phyloP scores from a whole-genome alignment of 78 protist species.

The Dictyostelium discoideum region dicty_2.7 NC_007088.5:3932501-3933000 shows the following conservation, averaged over 20 bases:
- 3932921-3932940: conserved; percentile 42
- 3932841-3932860: no score
- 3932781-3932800: no score
- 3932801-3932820: background rate
- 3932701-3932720: background rate
- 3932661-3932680: conserved; percentile 24
- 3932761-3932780: background rate
- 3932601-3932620: conserved; percentile 43
- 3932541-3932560: conserved; percentile 59
- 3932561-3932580: conserved; percentile 23
- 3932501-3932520: conserved; percentile 61
- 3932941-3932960: conserved; percentile 58
- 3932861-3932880: no score
- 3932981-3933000: conserved; percentile 73
- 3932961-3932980: conserved; percentile 51
- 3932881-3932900: conserved; percentile 58
- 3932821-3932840: background rate
- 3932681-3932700: conserved; percentile 39
- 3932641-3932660: conserved; percentile 68
- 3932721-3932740: conserved; percentile 73
- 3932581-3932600: conserved; percentile 38
- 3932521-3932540: conserved; percentile 79
- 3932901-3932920: conserved; percentile 68
- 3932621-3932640: conserved; percentile 66
- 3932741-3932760: conserved; percentile 74